Evolutionary conservation across 2,329 filamentous ascomycete species (phyloP).

Genomic region (Corynespora cassiicola): DNA sequence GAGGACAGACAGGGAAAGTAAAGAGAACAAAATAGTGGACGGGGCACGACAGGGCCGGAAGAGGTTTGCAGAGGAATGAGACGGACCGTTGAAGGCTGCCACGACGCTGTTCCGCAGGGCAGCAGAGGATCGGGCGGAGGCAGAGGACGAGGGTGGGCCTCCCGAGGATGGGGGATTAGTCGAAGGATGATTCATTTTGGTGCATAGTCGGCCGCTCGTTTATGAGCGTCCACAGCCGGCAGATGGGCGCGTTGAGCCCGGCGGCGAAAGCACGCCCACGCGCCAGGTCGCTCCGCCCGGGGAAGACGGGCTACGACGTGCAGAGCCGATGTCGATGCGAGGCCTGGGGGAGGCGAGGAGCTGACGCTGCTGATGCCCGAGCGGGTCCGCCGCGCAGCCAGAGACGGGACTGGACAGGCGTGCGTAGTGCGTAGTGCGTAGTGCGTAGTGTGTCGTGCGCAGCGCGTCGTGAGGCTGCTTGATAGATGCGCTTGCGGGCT

Average conservation of each 20-base stretch:
- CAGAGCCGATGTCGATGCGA: background rate
- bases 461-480: no score
- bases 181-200: conserved; percentile 26
- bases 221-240: conserved; percentile 16
- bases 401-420: no score
- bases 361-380: no score
- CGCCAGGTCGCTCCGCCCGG: no score
- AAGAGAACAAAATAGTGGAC: conserved; percentile 9
- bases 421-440: conserved; percentile 1
- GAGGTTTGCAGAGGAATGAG: conserved; percentile 13
- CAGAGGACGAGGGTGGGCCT: conserved; percentile 33
- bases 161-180: conserved; percentile 44
- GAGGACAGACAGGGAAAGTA: conserved; percentile 6
- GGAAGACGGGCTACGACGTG: conserved; percentile 1
- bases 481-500: no score
- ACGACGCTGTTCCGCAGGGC: conserved; percentile 45
- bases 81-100: conserved; percentile 50
- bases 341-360: no score
- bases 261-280: conserved; percentile 6
- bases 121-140: conserved; percentile 35
- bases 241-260: conserved; percentile 13
- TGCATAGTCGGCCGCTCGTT: conserved; percentile 17
- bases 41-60: conserved; percentile 4
- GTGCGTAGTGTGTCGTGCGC: background rate
- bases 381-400: no score